Conservation (phyloP, 2,329 filamentous ascomycete species). For the Aspergillus sp. region DNA sequence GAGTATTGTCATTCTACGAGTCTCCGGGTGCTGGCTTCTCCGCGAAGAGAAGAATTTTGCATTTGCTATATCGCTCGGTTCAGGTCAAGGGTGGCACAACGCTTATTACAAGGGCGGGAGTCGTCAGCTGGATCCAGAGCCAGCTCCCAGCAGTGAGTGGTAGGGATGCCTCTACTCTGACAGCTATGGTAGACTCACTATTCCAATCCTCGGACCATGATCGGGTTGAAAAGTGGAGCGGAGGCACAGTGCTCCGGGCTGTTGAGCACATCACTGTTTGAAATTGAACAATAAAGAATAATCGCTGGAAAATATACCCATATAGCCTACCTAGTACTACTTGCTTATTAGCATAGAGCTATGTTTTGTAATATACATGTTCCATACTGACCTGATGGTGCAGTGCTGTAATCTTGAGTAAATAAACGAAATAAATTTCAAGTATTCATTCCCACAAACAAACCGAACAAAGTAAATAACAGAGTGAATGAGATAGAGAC, state of each 20-base stretch:
- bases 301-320: not conserved
- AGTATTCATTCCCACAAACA: not conserved
- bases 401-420: not conserved
- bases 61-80: constrained; percentile 64
- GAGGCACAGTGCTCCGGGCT: constrained; percentile 42
- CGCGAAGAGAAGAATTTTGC: constrained; percentile 63
- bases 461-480: not conserved
- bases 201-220: constrained; percentile 66
- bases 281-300: not conserved
- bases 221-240: constrained; percentile 68
- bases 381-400: not conserved
- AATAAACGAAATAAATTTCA: not conserved
- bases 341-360: not conserved
- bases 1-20: constrained; percentile 67
- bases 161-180: constrained; percentile 40
- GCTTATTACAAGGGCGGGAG: constrained; percentile 73
- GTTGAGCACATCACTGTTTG: constrained; percentile 24
- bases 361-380: not conserved
- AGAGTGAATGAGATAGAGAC: not conserved
- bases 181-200: constrained; percentile 59
- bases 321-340: not conserved
- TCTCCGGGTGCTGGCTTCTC: constrained; percentile 64
- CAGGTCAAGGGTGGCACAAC: constrained; percentile 73
- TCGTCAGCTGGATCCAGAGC: constrained; percentile 72
- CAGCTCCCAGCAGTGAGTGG: constrained; percentile 55